phyloP scores from a whole-genome alignment of 2,329 filamentous ascomycete genomes.

The Myriosclerotinia duriaeana region DNA sequence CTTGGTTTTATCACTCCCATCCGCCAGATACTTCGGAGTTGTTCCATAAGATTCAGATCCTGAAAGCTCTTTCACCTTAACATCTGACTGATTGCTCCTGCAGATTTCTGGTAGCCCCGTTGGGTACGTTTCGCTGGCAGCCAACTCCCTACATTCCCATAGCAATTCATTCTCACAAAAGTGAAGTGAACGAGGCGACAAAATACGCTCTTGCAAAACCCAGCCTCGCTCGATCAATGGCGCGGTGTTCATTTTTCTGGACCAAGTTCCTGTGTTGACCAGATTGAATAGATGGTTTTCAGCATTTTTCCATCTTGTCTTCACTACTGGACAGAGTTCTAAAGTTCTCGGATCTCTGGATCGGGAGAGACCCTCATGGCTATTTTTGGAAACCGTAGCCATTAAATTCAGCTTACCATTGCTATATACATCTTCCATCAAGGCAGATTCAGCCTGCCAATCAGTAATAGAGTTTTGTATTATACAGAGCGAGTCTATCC shows the following conservation, averaged over 20 bases:
- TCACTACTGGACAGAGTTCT: not conserved
- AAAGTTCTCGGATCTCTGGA: not conserved
- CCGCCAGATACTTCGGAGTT: not conserved
- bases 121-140: not conserved
- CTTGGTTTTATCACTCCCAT: too few species aligned
- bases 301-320: not conserved
- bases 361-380: slow-evolving; percentile 10
- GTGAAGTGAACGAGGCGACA: slow-evolving; percentile 29
- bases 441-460: slow-evolving; percentile 11
- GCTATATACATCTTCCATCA: slow-evolving; percentile 16
- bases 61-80: not conserved
- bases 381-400: not conserved
- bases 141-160: slow-evolving; percentile 23
- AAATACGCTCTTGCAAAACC: slow-evolving; percentile 29
- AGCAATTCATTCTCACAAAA: slow-evolving; percentile 21
- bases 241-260: fast-evolving
- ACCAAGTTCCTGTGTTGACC: not conserved
- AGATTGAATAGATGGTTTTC: not conserved
- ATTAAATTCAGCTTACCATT: slow-evolving; percentile 3
- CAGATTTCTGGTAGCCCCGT: not conserved
- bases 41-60: not conserved
- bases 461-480: slow-evolving; percentile 17
- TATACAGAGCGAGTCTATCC: slow-evolving; percentile 20
- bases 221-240: slow-evolving; percentile 25
- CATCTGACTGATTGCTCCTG: not conserved